Evolutionary conservation across 2,329 filamentous ascomycete genomes (phyloP).

Genomic region (Paramyrothecium roridum): DNA sequence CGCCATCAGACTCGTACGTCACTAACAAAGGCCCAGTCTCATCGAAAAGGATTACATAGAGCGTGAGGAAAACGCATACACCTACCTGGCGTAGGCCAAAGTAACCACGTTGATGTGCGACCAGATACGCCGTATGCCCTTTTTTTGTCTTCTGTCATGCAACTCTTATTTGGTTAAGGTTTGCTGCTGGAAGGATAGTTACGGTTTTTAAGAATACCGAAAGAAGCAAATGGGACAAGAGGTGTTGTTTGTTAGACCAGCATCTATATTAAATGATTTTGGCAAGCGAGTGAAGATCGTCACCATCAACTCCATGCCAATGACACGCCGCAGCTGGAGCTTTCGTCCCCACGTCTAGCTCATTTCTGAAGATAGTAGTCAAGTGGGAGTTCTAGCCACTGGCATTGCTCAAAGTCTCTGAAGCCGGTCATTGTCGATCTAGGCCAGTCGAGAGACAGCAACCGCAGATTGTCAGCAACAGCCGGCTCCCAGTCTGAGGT

Average conservation of each 20-base stretch:
- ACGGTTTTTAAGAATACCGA: too few species aligned
- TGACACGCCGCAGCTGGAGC: not conserved
- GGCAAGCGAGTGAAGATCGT: too few species aligned
- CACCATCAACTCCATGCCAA: too few species aligned
- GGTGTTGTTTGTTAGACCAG: too few species aligned
- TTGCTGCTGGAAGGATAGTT: too few species aligned
- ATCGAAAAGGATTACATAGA: constrained; percentile 95
- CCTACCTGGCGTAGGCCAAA: constrained; percentile 59
- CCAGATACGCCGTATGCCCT: too few species aligned
- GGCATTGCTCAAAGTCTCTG: not conserved
- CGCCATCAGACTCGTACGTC: not conserved
- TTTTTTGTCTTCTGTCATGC: too few species aligned
- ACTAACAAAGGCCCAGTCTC: constrained; percentile 47
- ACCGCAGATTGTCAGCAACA: not conserved
- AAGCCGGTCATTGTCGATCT: not conserved
- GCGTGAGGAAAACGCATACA: constrained; percentile 67
- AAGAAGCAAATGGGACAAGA: too few species aligned
- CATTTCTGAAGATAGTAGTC: not conserved
- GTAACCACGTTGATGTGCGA: too few species aligned
- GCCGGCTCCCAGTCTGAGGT: not conserved
- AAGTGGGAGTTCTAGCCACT: not conserved
- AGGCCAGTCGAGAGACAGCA: constrained; percentile 1
- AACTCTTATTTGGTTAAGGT: too few species aligned
- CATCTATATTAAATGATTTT: too few species aligned
- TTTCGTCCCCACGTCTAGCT: not conserved